phyloP scores from a whole-genome alignment of 768 basidiomycete species.

The Russula sp. region DNA sequence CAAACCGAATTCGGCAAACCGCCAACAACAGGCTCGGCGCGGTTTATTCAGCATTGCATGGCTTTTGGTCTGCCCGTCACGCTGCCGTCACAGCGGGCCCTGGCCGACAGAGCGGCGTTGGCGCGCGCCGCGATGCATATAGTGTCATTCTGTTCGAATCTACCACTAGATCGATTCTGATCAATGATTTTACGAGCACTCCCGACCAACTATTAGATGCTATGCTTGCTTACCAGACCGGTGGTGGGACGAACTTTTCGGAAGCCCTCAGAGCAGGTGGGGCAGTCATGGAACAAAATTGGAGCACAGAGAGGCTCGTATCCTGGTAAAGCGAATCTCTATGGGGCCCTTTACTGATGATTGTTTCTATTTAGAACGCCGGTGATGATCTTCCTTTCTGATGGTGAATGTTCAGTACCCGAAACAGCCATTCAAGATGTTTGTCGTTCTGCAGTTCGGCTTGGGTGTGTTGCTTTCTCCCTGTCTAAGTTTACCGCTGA shows the following conservation, averaged over 20 bases:
- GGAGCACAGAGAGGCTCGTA: conserved; percentile 50
- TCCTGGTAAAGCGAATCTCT: neutral
- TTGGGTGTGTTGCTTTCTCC: conserved; percentile 39
- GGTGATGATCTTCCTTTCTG: conserved; percentile 57
- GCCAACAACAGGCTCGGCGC: conserved; percentile 55
- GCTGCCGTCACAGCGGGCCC: conserved; percentile 36
- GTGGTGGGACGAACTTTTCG: conserved; percentile 46
- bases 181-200: conserved; percentile 48
- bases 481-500: neutral
- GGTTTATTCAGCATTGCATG: conserved; percentile 50
- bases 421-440: conserved; percentile 44
- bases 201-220: conserved; percentile 45
- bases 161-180: conserved; percentile 31
- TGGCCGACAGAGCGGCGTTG: conserved; percentile 31
- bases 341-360: neutral
- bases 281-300: conserved; percentile 43
- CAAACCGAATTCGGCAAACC: conserved; percentile 38
- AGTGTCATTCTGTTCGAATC: conserved; percentile 51
- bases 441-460: conserved; percentile 43
- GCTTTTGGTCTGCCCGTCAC: conserved; percentile 55
- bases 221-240: conserved; percentile 38
- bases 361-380: conserved; percentile 41
- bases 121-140: conserved; percentile 51
- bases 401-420: conserved; percentile 46
- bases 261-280: conserved; percentile 42